Conservation (phyloP, 176 grass and related monocot species). For the Triticum dicoccoides region DNA sequence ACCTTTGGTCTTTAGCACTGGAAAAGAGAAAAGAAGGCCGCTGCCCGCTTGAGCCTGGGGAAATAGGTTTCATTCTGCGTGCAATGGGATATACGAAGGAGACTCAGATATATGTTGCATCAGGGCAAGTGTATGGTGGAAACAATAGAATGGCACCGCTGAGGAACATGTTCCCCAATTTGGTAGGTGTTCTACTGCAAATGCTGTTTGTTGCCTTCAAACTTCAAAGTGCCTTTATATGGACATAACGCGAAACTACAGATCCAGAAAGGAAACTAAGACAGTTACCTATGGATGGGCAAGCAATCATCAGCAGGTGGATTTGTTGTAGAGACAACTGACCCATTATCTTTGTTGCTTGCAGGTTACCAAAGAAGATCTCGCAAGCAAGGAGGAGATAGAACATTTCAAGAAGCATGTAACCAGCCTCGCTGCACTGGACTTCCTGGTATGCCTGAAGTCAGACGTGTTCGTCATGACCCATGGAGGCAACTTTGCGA, state of each 20-base stretch:
- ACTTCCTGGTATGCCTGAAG: conserved; percentile 93
- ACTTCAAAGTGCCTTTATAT: neutral
- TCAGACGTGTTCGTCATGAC: conserved; percentile 97
- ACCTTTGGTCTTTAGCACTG: conserved; percentile 79
- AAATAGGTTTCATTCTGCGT: conserved; percentile 84
- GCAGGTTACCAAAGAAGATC: conserved; percentile 90
- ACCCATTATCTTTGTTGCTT: neutral
- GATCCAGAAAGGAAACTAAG: neutral
- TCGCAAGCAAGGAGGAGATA: conserved; percentile 74
- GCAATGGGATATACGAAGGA: conserved; percentile 94
- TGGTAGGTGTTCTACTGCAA: conserved; percentile 44
- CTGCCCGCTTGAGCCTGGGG: conserved; percentile 92
- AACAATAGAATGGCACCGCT: conserved; percentile 81
- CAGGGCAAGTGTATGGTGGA: conserved; percentile 92
- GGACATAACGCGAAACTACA: neutral
- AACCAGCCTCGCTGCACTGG: conserved; percentile 86
- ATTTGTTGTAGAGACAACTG: neutral
- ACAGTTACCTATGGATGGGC: neutral
- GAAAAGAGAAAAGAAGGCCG: conserved; percentile 97
- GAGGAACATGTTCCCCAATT: conserved; percentile 97
- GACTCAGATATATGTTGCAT: conserved; percentile 97
- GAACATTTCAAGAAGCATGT: conserved; percentile 97
- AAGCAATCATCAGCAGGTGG: neutral
- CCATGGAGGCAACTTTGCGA: conserved; percentile 90
- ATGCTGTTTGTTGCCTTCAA: neutral